Conservation (phyloP, 768 basidiomycete genomes). For the Mycena filopes region DNA sequence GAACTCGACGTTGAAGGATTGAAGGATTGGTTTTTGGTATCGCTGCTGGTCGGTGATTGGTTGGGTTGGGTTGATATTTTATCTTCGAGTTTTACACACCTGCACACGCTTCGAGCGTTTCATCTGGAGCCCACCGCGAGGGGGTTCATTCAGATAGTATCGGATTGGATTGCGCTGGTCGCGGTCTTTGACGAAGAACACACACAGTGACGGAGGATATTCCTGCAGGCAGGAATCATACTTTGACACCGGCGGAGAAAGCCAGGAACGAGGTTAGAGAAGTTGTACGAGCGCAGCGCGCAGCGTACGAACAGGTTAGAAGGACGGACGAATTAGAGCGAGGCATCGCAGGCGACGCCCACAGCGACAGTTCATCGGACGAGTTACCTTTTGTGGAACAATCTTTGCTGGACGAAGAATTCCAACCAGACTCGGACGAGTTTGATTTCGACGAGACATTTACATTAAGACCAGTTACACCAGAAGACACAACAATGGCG, state of each 20-base stretch:
- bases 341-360: conserved; percentile 18
- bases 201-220: too few relatives aligned
- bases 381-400: too few relatives aligned
- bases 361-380: too few relatives aligned
- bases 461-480: conserved; percentile 13
- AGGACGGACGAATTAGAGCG: neutral
- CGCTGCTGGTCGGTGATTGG: too few relatives aligned
- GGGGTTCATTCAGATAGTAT: too few relatives aligned
- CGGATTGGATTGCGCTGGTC: conserved; percentile 18
- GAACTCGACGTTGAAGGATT: too few relatives aligned
- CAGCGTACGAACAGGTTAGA: conserved; percentile 7
- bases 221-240: neutral
- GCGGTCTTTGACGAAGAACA: neutral
- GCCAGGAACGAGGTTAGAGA: neutral
- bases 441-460: neutral
- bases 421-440: neutral
- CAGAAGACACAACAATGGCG: neutral
- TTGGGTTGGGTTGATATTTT: too few relatives aligned
- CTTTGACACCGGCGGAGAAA: neutral
- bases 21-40: too few relatives aligned
- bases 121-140: too few relatives aligned
- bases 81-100: too few relatives aligned
- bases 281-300: neutral
- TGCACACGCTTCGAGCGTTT: too few relatives aligned
- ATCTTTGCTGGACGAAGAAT: conserved; percentile 13